phyloP scores from a whole-genome alignment of 2,329 filamentous ascomycete species.

The Epichloe uncinata region DNA sequence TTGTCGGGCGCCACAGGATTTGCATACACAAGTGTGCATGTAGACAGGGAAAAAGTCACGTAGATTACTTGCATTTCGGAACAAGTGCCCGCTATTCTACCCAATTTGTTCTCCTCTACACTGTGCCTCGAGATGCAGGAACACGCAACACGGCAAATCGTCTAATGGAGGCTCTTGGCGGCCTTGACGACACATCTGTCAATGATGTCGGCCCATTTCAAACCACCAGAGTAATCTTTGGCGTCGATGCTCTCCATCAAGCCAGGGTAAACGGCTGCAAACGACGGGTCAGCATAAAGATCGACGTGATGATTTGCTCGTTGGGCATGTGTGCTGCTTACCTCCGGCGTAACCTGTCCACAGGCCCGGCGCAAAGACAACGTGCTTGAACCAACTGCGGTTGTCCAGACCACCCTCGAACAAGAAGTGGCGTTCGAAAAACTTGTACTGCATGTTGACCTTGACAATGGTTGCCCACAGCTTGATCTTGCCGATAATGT shows the following conservation, averaged over 20 bases:
- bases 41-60: too few relatives aligned
- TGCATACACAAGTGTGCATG: too few relatives aligned
- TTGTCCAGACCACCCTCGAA: constrained; percentile 64
- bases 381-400: constrained; percentile 83
- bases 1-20: too few relatives aligned
- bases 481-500: constrained; percentile 53
- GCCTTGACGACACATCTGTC: constrained; percentile 35
- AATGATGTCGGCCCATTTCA: constrained; percentile 48
- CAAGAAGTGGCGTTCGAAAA: constrained; percentile 68
- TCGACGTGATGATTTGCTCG: background rate
- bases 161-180: constrained; percentile 21
- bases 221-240: constrained; percentile 42
- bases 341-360: constrained; percentile 85
- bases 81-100: background rate
- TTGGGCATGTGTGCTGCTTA: constrained; percentile 21
- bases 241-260: constrained; percentile 48
- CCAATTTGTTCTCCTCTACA: background rate
- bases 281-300: constrained; percentile 5
- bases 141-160: background rate
- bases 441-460: constrained; percentile 73
- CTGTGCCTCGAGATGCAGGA: background rate
- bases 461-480: constrained; percentile 49
- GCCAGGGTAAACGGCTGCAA: constrained; percentile 45
- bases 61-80: background rate
- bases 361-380: constrained; percentile 79